These are phyloP conservation scores for Lipomyces sp. DNA, from an alignment of 805 yeast genomes.

Conservation along the genomic window DNA sequence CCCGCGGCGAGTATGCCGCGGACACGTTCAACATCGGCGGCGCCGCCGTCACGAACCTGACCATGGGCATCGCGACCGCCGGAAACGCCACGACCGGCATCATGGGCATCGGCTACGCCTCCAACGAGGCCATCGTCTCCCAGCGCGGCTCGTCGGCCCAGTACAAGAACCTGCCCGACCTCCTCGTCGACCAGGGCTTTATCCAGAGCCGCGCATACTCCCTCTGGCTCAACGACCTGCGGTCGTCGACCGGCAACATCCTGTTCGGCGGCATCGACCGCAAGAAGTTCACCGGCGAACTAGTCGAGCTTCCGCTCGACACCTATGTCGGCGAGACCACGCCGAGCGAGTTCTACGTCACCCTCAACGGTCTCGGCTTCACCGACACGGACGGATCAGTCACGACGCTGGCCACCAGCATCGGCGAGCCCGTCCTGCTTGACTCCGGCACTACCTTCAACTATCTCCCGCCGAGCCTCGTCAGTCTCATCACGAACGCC, in stretches of 20 bases:
- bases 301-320: conserved; percentile 29
- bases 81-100: conserved; percentile 62
- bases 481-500: conserved; percentile 35
- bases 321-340: conserved; percentile 8
- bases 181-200: conserved; percentile 55
- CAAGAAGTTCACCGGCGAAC: conserved; percentile 45
- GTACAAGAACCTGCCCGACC: conserved; percentile 66
- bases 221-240: conserved; percentile 49
- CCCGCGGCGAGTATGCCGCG: conserved; percentile 57
- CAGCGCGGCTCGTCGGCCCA: conserved; percentile 22
- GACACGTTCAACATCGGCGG: conserved; percentile 58
- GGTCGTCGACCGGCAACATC: conserved; percentile 32
- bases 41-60: conserved; percentile 47
- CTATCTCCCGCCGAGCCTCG: conserved; percentile 45
- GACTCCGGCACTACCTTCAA: conserved; percentile 57
- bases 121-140: conserved; percentile 36
- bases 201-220: conserved; percentile 59
- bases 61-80: conserved; percentile 70
- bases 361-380: conserved; percentile 20
- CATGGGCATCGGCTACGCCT: conserved; percentile 42
- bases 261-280: conserved; percentile 54
- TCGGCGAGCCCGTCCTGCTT: conserved; percentile 43
- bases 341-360: conserved; percentile 24
- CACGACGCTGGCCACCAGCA: neutral
- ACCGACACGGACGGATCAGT: conserved; percentile 14